Conservation (phyloP, 176 grass and related monocot genomes). For the Oryza glumipatula region DNA sequence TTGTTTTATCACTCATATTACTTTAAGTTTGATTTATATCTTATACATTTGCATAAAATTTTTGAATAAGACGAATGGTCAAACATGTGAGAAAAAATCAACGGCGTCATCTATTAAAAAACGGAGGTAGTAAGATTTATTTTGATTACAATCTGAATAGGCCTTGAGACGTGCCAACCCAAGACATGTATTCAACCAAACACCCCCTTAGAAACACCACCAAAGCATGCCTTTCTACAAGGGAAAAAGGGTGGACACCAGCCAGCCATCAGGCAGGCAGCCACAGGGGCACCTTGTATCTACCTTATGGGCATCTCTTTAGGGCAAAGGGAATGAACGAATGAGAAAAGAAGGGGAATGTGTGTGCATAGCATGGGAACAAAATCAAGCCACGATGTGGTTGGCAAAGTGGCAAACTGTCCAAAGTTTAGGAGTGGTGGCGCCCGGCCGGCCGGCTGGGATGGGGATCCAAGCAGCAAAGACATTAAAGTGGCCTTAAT, state of each 20-base stretch:
- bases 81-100: no score
- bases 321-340: slow-evolving; percentile 59
- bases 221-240: slow-evolving; percentile 43
- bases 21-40: no score
- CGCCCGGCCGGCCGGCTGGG: not conserved
- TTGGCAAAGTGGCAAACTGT: slow-evolving; percentile 29
- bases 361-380: slow-evolving; percentile 45
- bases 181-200: not conserved
- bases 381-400: slow-evolving; percentile 25
- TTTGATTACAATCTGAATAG: no score
- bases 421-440: slow-evolving; percentile 36
- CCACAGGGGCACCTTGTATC: not conserved
- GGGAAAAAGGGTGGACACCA: not conserved
- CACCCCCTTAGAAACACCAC: not conserved
- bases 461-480: slow-evolving; percentile 47
- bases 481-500: not conserved
- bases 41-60: no score
- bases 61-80: no score
- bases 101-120: no score
- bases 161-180: no score
- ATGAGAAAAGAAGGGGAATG: slow-evolving; percentile 22
- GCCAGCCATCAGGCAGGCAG: not conserved
- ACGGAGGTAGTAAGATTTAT: no score
- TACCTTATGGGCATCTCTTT: slow-evolving; percentile 37
- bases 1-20: no score